Evolutionary conservation across 176 grass and related monocot genomes (phyloP).

Genomic region (Puccinellia tenuiflora): DNA sequence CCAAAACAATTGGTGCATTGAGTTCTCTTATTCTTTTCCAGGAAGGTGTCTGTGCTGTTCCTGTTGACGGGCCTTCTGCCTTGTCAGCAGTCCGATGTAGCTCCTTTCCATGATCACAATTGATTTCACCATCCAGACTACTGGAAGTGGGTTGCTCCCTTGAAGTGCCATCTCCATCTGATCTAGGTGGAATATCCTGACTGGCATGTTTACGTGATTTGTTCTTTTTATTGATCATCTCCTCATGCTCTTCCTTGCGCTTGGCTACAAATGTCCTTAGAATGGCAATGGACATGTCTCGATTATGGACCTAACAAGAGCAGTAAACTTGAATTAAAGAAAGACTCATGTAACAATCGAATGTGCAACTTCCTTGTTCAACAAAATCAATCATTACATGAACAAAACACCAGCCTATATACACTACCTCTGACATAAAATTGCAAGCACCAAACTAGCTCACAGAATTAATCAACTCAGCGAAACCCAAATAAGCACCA

Average conservation of each 20-base stretch:
- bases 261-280: conserved; percentile 79
- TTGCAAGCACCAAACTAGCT: not conserved
- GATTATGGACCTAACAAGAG: conserved; percentile 80
- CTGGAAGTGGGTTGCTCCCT: not conserved
- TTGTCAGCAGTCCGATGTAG: conserved; percentile 28
- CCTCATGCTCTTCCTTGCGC: conserved; percentile 74
- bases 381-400: not conserved
- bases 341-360: not conserved
- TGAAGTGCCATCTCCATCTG: conserved; percentile 35
- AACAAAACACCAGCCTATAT: not conserved
- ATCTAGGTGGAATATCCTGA: not conserved
- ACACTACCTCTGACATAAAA: not conserved
- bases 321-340: conserved; percentile 5
- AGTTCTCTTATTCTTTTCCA: conserved; percentile 56
- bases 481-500: not conserved
- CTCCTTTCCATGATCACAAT: conserved; percentile 36
- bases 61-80: conserved; percentile 21
- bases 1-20: conserved; percentile 69
- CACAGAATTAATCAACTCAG: not conserved
- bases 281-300: conserved; percentile 95
- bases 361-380: not conserved
- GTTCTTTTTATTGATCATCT: conserved; percentile 56
- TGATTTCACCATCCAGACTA: conserved; percentile 30
- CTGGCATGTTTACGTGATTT: conserved; percentile 18
- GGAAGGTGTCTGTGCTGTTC: conserved; percentile 32